Conservation (phyloP, 2,329 filamentous ascomycete species). For the Sarocladium brachiariae region DNA sequence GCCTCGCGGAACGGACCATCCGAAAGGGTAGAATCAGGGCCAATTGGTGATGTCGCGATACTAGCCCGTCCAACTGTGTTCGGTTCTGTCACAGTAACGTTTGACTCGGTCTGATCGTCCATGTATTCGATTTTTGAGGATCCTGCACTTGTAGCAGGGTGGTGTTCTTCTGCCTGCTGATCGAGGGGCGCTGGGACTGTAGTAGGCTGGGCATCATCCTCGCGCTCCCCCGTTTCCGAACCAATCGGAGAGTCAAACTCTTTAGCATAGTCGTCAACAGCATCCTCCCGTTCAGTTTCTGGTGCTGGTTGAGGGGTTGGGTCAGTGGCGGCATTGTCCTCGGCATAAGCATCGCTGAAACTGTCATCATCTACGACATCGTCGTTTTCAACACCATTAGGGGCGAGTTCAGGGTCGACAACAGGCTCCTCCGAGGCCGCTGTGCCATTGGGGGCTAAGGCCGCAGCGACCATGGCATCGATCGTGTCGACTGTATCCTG, state of each 20-base stretch:
- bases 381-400: conserved; percentile 27
- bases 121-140: neutral
- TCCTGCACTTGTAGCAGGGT: neutral
- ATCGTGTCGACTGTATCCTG: conserved; percentile 46
- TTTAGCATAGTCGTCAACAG: conserved; percentile 42
- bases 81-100: neutral
- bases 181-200: neutral
- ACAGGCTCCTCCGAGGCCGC: conserved; percentile 18
- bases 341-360: conserved; percentile 39
- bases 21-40: neutral
- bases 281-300: conserved; percentile 17
- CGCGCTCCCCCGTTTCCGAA: conserved; percentile 28
- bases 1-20: neutral
- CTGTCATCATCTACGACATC: conserved; percentile 39
- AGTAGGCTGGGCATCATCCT: conserved; percentile 12
- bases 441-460: conserved; percentile 21
- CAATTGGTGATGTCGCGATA: neutral
- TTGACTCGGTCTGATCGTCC: neutral
- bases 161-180: neutral
- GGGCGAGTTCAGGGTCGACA: conserved; percentile 26
- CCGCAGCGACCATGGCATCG: conserved; percentile 38
- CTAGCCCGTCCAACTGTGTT: no score
- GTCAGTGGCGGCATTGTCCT: conserved; percentile 16
- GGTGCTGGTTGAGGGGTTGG: conserved; percentile 22
- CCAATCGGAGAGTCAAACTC: conserved; percentile 42